Percentiles rank a stretch among this genome's conserved stretches.
Conservation (phyloP, 1,284 basidiomycete species). For the Rhodofomes roseus region DNA sequence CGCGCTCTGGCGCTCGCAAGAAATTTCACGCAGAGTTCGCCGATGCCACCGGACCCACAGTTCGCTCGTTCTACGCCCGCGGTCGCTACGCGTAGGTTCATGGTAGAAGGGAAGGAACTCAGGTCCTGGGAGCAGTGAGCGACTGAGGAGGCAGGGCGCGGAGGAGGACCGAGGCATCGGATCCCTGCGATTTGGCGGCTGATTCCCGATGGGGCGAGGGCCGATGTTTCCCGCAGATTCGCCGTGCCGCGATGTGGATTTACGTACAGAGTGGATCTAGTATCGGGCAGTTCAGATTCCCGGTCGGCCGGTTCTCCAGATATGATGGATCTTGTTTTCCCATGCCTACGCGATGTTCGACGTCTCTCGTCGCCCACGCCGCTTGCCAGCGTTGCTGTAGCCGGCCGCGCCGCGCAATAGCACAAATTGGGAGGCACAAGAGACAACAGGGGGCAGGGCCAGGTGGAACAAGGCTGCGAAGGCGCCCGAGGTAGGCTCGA, state of each 20-base stretch:
- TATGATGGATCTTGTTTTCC: slow-evolving; percentile 27
- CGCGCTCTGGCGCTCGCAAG: background rate
- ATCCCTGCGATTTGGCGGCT: slow-evolving; percentile 8
- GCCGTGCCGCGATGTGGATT: slow-evolving; percentile 24
- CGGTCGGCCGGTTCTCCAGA: slow-evolving; percentile 26
- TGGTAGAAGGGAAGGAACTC: background rate
- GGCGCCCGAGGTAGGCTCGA: background rate
- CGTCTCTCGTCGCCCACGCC: background rate
- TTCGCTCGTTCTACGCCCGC: background rate
- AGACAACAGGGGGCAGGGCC: background rate
- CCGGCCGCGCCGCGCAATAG: background rate
- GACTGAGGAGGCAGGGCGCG: background rate
- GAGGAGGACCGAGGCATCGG: background rate
- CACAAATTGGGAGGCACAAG: background rate
- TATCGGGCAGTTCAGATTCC: slow-evolving; percentile 28
- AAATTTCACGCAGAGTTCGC: background rate
- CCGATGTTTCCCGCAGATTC: slow-evolving; percentile 25
- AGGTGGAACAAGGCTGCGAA: background rate
- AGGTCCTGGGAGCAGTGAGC: background rate
- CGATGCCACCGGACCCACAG: slow-evolving; percentile 2
- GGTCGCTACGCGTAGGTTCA: background rate
- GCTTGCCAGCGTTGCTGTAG: background rate
- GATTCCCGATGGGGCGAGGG: slow-evolving; percentile 17
- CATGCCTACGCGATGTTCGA: background rate
- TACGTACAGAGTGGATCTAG: slow-evolving; percentile 28